Evolutionary conservation across 257 asterid genomes (phyloP), one percentile per base, ranked within the genome.

Genomic region (Eustoma russellianum): DNA sequence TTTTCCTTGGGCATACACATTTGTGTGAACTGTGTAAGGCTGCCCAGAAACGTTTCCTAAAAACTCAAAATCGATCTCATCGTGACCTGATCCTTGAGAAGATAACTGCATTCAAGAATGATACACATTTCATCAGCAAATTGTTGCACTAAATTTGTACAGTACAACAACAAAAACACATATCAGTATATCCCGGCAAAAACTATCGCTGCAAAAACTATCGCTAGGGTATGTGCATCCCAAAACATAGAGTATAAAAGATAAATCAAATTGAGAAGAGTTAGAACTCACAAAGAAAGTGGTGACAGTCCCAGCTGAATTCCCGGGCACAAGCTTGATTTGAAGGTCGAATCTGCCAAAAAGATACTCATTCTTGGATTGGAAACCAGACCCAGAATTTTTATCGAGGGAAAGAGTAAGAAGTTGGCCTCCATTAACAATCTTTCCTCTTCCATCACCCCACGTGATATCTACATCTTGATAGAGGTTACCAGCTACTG

Each of bases 291-390:
- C 93, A 17, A 53, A 86, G 49, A 83, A 83, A 0, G 95, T 80
- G 0, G 95, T 73, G 56, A 86, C 95, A 0, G 94, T 76, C 67
- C 94, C 95, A 13, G 91, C 95, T 1, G 94, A 86, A 62, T 86
- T 70, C 2, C 69, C 64, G 0, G 88, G 82, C 0, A 86, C 55
- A 46, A 86, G 86, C 66, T 83, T 86, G 58, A 86, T 57, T 65
- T 86, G 79, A 70, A 80, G 30, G 34, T 86, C 94, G 1, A 86
- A 69, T 47, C 82, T 62, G 4, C 75, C 83, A 5, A 47, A 86
- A 1, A 83, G 50, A 53, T 58, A 86, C 13, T 57, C 53, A 5
- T 62, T 69, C 33, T 71, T 70, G 33, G 95, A 78, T 60, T 78
- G 64, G 13, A 83, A 86, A 2, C 94, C 96, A 0, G 82, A 77